Conservation (phyloP, 2,329 filamentous ascomycete species). For the Phialocephala sp. region DNA sequence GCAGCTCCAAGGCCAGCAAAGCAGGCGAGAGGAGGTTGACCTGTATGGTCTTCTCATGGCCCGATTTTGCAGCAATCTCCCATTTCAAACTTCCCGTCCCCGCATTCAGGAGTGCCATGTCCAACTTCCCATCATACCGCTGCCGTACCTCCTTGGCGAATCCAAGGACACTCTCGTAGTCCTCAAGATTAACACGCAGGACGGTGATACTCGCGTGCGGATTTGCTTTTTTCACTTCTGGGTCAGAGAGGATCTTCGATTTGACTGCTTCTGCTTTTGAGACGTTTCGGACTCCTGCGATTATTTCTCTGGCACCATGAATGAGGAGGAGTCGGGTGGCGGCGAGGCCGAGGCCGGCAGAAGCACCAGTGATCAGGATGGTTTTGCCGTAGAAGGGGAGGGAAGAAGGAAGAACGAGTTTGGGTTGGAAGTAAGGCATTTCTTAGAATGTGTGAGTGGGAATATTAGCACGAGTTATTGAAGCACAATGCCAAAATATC, state of each 20-base stretch:
- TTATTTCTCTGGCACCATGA: constrained; percentile 17
- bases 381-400: constrained; percentile 18
- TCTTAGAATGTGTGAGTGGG: not conserved
- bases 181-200: constrained; percentile 17
- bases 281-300: constrained; percentile 16
- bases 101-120: constrained; percentile 28
- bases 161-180: constrained; percentile 15
- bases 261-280: constrained; percentile 13
- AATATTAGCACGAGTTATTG: not conserved
- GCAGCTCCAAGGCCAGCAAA: constrained; percentile 33
- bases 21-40: constrained; percentile 39
- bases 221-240: constrained; percentile 11
- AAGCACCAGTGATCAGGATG: constrained; percentile 24
- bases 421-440: constrained; percentile 18
- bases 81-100: constrained; percentile 23
- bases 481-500: not conserved
- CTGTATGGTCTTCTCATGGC: constrained; percentile 32
- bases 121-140: constrained; percentile 17
- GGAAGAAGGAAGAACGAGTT: constrained; percentile 6
- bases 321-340: constrained; percentile 19
- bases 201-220: constrained; percentile 14
- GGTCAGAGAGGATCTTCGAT: constrained; percentile 18
- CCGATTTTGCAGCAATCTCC: constrained; percentile 19
- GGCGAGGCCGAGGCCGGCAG: constrained; percentile 21
- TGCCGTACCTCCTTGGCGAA: constrained; percentile 17